Base-by-base conservation (phyloP, 1,284 basidiomycete genomes). In the Puccinia triticina region DNA sequence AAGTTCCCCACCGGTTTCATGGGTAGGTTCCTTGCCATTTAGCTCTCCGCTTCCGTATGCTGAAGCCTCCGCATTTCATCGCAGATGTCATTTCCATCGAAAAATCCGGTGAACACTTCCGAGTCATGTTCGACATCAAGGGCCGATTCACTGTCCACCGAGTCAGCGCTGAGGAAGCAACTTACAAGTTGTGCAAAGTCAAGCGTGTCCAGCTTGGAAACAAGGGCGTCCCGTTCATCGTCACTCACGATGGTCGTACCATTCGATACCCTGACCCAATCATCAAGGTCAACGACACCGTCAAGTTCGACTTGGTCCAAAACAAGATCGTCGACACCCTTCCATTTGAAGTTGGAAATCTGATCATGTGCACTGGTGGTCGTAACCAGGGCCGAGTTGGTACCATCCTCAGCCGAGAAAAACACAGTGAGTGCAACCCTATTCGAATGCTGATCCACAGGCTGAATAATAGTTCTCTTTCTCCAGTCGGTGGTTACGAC, bases 141-240 rank as follows among this genome's bases (percentile, higher is more conserved):
- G 95, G 96, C 85, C 96, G 96, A 86, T 99, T 99, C 91, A 94
- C 95, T 85, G 96, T 99, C 89, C 96, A 99, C 91, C 95, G 97
- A 87, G 99, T 99, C 91, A 96, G 95, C 85, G 91, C 93, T 77
- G 97, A 99, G 90, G 96, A 99, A 89, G 95, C 96, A 77, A 89
- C 91, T 86, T 99, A 96, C 92, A 99, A 99, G 90, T 95, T 99
- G 87, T 91, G 94, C 88, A 99, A 99, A 89, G 96, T 99, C 86
- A 92, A 92, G 88, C 93, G 93, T 87, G 92, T 95, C 79, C 94
- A 95, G 85, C 90, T 99, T 86, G 96, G 97, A 85, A 91, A 92
- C 86, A 93, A 94, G 88, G 95, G 95, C 87, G 96, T 99, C 80
- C 97, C 96, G 82, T 92, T 96, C 90, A 90, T 99, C 86, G 94